Evolutionary conservation across 192 early-diverging fungal genomes (phyloP), one percentile per base, ranked within the genome.

Genomic region (Linnemannia exigua): DNA sequence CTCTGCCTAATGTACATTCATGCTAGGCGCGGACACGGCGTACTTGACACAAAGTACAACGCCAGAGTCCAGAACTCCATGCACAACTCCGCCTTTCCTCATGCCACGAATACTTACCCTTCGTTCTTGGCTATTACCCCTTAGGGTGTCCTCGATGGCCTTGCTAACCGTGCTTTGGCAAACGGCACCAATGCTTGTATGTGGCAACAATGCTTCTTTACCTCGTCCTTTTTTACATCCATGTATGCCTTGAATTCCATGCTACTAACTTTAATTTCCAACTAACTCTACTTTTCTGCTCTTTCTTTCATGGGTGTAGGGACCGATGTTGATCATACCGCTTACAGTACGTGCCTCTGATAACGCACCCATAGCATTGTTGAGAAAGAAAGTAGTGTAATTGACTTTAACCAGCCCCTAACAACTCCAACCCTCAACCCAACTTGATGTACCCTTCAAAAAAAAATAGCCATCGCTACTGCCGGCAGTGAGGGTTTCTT

Each of bases 111-210:
- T 31, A 25, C 58, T 31, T 31, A 31, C 58, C 25, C 22, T 75
- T 76, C 50, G 31, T 68, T 69, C n/a, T 72, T 44, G 25, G 47
- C 47, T 28, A 17, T 74, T 33, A 61, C 37, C 47, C 37, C 31
- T 37, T 74, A 92, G 90, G 92, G 92, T 58, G 92, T 93, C n/a
- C 80, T 93, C n/a, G 92, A 93, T 74, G 87, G 89, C 22, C 82
- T 93, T 48, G 92, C 92, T 20, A 93, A 93, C 82, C 88, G 90
- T 25, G 89, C 92, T 38, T 80, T 92, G 44, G 90, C 92, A 4
- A 88, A 92, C 84, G 91, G 92, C 41, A 93, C 92, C 22, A 93
- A 93, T 77, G 92, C 92, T 22, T 93, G 92, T 85, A 76, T 48
- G 82, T 28, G n/a, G 22, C 58, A 63, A 22, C 12, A 63, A 31